Conservation (phyloP, 2,329 filamentous ascomycete species). For the Blumeria graminis region DNA sequence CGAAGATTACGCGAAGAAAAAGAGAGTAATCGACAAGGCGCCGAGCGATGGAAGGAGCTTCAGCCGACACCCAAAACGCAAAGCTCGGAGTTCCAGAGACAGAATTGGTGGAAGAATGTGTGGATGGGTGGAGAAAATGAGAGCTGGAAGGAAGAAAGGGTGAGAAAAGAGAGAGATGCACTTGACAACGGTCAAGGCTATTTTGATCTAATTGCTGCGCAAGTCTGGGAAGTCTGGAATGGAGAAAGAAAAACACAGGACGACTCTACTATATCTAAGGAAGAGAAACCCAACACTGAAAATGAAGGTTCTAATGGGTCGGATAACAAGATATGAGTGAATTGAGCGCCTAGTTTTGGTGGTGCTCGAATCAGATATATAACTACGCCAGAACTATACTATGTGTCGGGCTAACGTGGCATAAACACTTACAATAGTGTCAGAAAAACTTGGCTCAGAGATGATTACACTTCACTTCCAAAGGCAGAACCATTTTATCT, state of each 20-base stretch:
- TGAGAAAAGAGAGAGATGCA: conserved; percentile 14
- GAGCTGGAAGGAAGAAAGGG: conserved; percentile 15
- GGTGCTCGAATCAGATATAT: background rate
- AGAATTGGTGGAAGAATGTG: conserved; percentile 19
- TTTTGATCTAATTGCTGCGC: conserved; percentile 20
- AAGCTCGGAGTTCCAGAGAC: background rate
- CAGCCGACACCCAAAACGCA: background rate
- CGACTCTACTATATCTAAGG: conserved; percentile 7
- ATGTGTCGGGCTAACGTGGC: background rate
- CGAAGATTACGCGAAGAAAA: conserved; percentile 8
- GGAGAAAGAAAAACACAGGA: conserved; percentile 18
- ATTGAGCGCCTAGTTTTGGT: background rate
- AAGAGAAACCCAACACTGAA: conserved; percentile 1
- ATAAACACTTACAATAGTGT: background rate
- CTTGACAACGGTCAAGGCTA: conserved; percentile 18
- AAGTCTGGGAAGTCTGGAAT: conserved; percentile 24
- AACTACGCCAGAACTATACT: background rate
- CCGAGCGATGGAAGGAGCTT: background rate
- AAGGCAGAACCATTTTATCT: too few relatives aligned
- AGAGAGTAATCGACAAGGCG: background rate
- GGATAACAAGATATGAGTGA: background rate
- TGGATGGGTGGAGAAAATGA: conserved; percentile 34
- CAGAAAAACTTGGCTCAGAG: too few relatives aligned
- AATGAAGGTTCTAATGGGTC: background rate
- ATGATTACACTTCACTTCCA: too few relatives aligned